Conservation (phyloP, 352 stramenopile species). For the Pythium guiyangense region DNA sequence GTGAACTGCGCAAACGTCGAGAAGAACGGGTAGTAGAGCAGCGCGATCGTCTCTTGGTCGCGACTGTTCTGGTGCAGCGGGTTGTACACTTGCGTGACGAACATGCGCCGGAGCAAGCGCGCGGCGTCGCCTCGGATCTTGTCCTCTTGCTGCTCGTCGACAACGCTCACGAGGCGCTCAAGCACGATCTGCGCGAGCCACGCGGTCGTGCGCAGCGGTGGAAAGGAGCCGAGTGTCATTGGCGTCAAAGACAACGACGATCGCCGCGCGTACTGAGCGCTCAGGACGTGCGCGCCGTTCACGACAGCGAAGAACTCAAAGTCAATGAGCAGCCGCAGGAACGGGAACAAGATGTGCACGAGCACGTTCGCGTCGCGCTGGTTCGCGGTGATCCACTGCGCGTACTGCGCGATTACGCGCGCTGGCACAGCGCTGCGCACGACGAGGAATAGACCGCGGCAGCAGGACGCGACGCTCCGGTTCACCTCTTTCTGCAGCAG, state of each 20-base stretch:
- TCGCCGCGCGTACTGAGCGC: neutral
- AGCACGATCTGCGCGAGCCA: conserved; percentile 63
- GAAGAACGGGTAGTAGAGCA: conserved; percentile 61
- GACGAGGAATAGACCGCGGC: conserved; percentile 50
- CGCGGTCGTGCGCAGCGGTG: neutral
- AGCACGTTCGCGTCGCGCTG: conserved; percentile 45
- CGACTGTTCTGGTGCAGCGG: conserved; percentile 28
- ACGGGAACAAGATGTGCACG: conserved; percentile 64
- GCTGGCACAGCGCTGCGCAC: conserved; percentile 36
- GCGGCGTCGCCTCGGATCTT: conserved; percentile 49
- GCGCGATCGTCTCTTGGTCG: conserved; percentile 52
- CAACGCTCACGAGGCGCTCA: conserved; percentile 41
- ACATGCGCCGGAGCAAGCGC: conserved; percentile 54
- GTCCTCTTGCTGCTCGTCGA: conserved; percentile 57
- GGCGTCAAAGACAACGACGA: neutral
- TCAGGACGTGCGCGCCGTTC: conserved; percentile 26
- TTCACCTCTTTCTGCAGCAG: conserved; percentile 66
- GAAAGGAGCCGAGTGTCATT: neutral
- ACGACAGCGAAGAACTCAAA: conserved; percentile 69
- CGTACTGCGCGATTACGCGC: conserved; percentile 35
- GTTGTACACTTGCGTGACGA: conserved; percentile 58
- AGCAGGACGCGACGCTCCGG: conserved; percentile 52
- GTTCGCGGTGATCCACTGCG: conserved; percentile 33
- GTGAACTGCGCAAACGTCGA: conserved; percentile 40
- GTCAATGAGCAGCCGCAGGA: conserved; percentile 56